A percentile compares a stretch with the other conserved stretches of the same genome.
Conservation (phyloP, 176 grass and related monocot genomes). For the Triticum monococcum region DNA sequence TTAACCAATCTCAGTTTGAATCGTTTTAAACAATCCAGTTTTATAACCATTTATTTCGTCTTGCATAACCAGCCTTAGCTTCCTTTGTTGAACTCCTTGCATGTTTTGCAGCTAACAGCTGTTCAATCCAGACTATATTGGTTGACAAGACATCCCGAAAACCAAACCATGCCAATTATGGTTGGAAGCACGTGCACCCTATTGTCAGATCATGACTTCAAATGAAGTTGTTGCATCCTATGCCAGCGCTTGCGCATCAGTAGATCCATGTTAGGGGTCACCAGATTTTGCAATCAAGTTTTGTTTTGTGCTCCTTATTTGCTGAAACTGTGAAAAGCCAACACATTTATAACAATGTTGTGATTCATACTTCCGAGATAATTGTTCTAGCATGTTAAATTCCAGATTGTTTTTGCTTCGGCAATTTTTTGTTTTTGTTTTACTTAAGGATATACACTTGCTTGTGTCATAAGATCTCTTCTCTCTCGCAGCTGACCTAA, state of each 20-base stretch:
- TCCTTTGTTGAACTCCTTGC: not conserved
- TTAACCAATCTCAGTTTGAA: not conserved
- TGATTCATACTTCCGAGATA: not conserved
- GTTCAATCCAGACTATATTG: conserved; percentile 23
- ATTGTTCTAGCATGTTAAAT: not conserved
- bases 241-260: not conserved
- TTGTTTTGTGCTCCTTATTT: not conserved
- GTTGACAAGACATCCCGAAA: not conserved
- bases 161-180: not conserved
- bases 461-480: not conserved
- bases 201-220: not conserved
- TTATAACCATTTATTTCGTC: conserved; percentile 12
- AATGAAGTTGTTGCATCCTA: not conserved
- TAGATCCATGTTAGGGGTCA: not conserved
- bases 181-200: not conserved
- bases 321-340: not conserved
- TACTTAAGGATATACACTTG: not conserved
- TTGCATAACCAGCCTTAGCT: not conserved
- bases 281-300: not conserved
- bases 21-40: not conserved
- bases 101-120: not conserved
- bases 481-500: not conserved
- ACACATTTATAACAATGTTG: not conserved
- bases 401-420: not conserved
- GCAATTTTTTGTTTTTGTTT: not conserved